Evolutionary conservation across 2,329 filamentous ascomycete genomes (phyloP), one percentile per base, ranked within the genome.

Genomic region (Cylindrodendrum hubeiense): DNA sequence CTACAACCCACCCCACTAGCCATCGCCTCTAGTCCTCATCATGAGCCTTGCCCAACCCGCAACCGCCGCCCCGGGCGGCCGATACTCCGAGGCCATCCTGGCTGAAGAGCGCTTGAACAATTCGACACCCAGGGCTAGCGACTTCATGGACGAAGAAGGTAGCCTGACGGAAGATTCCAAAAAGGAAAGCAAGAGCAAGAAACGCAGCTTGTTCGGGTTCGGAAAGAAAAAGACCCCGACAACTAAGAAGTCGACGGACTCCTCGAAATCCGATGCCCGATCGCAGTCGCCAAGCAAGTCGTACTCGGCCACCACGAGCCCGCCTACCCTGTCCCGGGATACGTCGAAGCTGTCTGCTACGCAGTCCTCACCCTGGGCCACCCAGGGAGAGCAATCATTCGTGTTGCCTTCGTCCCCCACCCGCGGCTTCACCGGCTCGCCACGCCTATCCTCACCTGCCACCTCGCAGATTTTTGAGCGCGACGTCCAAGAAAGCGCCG

Each of bases 391-490:
- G 68, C 75, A 82, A 71, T 75, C 82, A 70, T 79, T 82, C 72
- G 78, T 81, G 50, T 77, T 84, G 12, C 88, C 90, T 15, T 83
- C 89, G 0, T 94, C 92, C 3, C 92, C 93, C 4, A 85, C 82
- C 64, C 88, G 89, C 62, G 88, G 87, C 55, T 80, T 93, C 47
- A 90, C 91, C 13, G 87, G 88, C 10, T 95, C 94, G 9, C 91
- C 94, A 5, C 87, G 92, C 52, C 81, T 95, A 47, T 88, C 91
- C 57, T 97, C 94, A 21, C 93, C 95, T 15, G 93, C 94, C 12
- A 86, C 87, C 28, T 91, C 89, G 5, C 89, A 91, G 72, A 98
- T 98, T 74, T 98, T 98, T 77, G 95, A 98, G 83, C 92, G 95
- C 75, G 93, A 95, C 78, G 95, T 98, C 24, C 95, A 98, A 79